Evolutionary conservation across 306 rosid genomes (phyloP).

Genomic region (Pachyrhizus erosus): DNA sequence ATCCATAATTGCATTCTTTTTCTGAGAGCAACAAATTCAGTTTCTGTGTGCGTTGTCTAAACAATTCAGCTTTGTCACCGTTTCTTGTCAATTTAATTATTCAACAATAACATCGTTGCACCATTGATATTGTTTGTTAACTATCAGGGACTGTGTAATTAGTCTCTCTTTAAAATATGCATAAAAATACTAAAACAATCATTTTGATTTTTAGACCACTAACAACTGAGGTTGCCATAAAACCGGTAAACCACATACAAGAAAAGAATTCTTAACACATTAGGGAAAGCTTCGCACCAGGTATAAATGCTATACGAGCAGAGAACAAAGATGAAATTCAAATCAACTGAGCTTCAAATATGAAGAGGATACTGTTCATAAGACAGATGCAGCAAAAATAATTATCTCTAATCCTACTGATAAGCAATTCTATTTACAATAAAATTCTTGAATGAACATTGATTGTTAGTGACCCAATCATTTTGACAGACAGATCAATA

Average conservation of each 20-base stretch:
- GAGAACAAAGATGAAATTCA: neutral
- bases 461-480: too few species aligned
- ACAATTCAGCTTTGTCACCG: neutral
- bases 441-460: too few species aligned
- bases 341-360: too few species aligned
- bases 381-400: too few species aligned
- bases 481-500: too few species aligned
- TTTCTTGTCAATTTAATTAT: neutral
- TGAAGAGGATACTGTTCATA: too few species aligned
- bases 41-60: neutral
- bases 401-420: too few species aligned
- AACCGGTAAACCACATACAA: neutral
- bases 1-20: slow-evolving; percentile 27
- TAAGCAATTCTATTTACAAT: too few species aligned
- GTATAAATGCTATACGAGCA: neutral
- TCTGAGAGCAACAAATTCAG: neutral
- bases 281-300: neutral
- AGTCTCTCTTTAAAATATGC: slow-evolving; percentile 2
- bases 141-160: neutral
- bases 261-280: neutral
- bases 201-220: neutral
- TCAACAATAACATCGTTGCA: neutral
- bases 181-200: neutral
- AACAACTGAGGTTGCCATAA: neutral
- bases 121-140: neutral